phyloP scores from a whole-genome alignment of 306 rosid species.

The Medicago truncatula region DNA sequence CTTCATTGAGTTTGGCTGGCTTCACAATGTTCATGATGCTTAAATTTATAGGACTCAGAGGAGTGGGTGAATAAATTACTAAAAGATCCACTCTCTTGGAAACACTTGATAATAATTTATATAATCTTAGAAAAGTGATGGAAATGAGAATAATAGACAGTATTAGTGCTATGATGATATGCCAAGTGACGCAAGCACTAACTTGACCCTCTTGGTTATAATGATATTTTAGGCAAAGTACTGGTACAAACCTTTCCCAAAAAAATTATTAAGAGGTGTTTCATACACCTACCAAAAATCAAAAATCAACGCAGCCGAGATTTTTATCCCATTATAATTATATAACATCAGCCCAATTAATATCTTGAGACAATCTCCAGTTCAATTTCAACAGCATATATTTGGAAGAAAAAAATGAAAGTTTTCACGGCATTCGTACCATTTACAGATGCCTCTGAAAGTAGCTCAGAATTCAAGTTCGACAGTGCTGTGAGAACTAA shows the following conservation, averaged over 20 bases:
- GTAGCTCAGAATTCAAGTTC: constrained; percentile 85
- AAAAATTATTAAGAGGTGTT: constrained; percentile 1
- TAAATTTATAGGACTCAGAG: too few relatives aligned
- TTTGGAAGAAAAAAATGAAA: constrained; percentile 2
- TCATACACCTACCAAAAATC: neutral
- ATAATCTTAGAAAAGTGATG: too few relatives aligned
- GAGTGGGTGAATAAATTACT: too few relatives aligned
- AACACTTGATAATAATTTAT: too few relatives aligned
- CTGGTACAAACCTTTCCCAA: neutral
- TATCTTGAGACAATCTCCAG: constrained; percentile 14
- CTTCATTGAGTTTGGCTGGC: too few relatives aligned
- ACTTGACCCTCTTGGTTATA: neutral
- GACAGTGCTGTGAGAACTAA: constrained; percentile 92
- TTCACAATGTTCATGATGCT: too few relatives aligned
- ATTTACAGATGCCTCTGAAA: constrained; percentile 97
- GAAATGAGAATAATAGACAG: too few relatives aligned
- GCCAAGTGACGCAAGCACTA: neutral
- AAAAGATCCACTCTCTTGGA: too few relatives aligned
- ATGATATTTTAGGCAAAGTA: neutral
- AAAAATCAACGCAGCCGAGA: constrained; percentile 4
- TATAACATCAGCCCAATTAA: neutral
- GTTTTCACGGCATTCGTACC: constrained; percentile 57
- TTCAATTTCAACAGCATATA: constrained; percentile 22
- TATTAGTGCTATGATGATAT: neutral
- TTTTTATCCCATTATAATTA: constrained; percentile 6